These are phyloP conservation scores for Rasamsonia emersonii DNA, from an alignment of 2,329 filamentous ascomycete genomes.

Conservation along the genomic window DNA sequence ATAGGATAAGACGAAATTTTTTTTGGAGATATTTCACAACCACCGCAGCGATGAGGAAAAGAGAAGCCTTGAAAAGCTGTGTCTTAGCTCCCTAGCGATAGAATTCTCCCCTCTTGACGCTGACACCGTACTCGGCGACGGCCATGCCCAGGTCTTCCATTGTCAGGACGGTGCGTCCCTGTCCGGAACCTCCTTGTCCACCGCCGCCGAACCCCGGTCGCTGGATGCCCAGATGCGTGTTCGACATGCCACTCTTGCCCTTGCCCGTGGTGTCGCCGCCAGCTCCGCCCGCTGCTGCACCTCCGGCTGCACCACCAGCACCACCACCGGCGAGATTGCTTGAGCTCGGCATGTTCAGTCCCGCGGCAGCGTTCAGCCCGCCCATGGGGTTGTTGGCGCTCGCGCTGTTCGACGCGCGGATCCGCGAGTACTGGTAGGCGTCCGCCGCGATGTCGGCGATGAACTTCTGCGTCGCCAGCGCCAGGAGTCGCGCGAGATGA, in stretches of 20 bases:
- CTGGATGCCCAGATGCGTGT: constrained; percentile 61
- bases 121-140: constrained; percentile 94
- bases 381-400: constrained; percentile 89
- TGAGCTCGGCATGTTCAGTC: constrained; percentile 48
- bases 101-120: constrained; percentile 94
- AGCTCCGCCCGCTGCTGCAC: constrained; percentile 36
- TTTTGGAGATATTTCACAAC: neutral
- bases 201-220: constrained; percentile 76
- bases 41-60: no score
- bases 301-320: constrained; percentile 40
- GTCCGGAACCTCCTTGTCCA: constrained; percentile 69
- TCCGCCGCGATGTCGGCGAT: constrained; percentile 95
- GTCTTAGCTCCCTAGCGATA: constrained; percentile 56
- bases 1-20: constrained; percentile 1
- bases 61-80: neutral
- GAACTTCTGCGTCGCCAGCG: constrained; percentile 98
- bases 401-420: constrained; percentile 80
- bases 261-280: constrained; percentile 34
- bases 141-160: constrained; percentile 99
- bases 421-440: constrained; percentile 94
- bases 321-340: constrained; percentile 41
- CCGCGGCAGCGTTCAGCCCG: constrained; percentile 61
- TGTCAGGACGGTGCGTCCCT: constrained; percentile 87
- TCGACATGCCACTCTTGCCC: constrained; percentile 42
- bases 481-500: constrained; percentile 83